Evolutionary conservation across 2,329 filamentous ascomycete species (phyloP), one percentile per base, ranked within the genome.

Genomic region (Arthroderma uncinatum): DNA sequence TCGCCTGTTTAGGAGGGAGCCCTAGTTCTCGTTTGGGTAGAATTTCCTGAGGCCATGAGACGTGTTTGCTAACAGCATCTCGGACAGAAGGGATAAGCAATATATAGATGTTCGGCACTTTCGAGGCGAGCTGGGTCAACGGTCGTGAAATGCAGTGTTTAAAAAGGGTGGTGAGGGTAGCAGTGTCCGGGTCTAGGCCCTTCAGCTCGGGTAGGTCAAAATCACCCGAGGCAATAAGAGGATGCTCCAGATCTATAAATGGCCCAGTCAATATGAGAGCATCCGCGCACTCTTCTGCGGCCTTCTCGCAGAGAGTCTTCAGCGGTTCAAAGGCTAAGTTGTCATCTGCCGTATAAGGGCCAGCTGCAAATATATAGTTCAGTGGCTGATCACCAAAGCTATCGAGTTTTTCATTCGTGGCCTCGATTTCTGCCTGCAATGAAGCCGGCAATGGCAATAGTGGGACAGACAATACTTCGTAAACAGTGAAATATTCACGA

Each of bases 231-330:
- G 89, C 88, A 56, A 98, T 81, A 25, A 94, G 77, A 0, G 93
- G 92, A 68, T 98, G 93, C 64, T 96, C 90, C 36, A 86, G 78
- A 68, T 97, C 93, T 62, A 98, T 79, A 69, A 98, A 96, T 0
- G 93, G 93, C 0, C 93, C 93, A 2, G 82, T 77, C 7, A 98
- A 78, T 44, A 97, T 79, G 28, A 98, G 74, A 2, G 82, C 82
- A 68, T 98, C 93, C 9, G 85, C 87, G 62, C 82, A 84, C 21
- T 79, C 81, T 62, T 89, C 83, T 14, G 83, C 83, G 7, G 91
- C 90, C 64, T 85, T 84, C 63, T 81, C 80, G 68, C 92, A 92
- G 14, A 98, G 79, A 30, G 87, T 83, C 65, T 90, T 84, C 1
- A 98, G 76, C 6, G 92, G 87, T 65, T 94, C 87, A 67, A 91